Evolutionary conservation across 495 filamentous ascomycete species (phyloP).

Genomic region (Baudoinia panamericana): DNA sequence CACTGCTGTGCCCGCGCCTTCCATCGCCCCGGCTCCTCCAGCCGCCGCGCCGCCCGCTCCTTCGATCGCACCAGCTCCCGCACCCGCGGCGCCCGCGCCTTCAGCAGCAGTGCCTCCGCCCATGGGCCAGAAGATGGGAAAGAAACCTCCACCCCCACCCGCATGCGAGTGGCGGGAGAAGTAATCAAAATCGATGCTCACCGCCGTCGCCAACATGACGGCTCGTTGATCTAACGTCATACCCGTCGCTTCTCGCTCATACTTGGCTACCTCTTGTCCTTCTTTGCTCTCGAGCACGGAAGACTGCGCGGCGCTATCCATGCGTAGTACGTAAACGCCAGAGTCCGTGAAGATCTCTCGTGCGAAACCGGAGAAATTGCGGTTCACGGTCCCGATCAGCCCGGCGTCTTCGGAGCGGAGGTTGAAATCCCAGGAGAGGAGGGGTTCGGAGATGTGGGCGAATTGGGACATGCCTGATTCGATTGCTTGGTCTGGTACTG

Average conservation of each 20-base stretch:
- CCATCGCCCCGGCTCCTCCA: constrained; percentile 20
- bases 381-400: constrained; percentile 49
- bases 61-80: constrained; percentile 30
- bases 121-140: constrained; percentile 46
- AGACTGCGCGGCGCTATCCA: constrained; percentile 39
- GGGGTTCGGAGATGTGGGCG: constrained; percentile 40
- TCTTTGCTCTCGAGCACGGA: constrained; percentile 10
- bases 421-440: constrained; percentile 34
- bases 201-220: constrained; percentile 58
- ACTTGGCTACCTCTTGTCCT: constrained; percentile 5
- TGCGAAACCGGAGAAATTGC: constrained; percentile 56
- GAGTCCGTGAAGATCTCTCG: constrained; percentile 61
- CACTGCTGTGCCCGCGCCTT: constrained; percentile 19
- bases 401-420: constrained; percentile 22
- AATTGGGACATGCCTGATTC: constrained; percentile 45
- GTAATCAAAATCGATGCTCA: constrained; percentile 61
- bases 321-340: constrained; percentile 54
- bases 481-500: constrained; percentile 21
- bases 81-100: constrained; percentile 29
- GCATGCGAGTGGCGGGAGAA: constrained; percentile 48
- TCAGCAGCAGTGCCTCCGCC: constrained; percentile 36
- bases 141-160: constrained; percentile 37
- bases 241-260: constrained; percentile 27
- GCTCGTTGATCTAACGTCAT: constrained; percentile 63
- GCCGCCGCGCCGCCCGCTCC: constrained; percentile 29